Evolutionary conservation across 768 basidiomycete genomes (phyloP).

Genomic region (Chlorophyllum brunneum): DNA sequence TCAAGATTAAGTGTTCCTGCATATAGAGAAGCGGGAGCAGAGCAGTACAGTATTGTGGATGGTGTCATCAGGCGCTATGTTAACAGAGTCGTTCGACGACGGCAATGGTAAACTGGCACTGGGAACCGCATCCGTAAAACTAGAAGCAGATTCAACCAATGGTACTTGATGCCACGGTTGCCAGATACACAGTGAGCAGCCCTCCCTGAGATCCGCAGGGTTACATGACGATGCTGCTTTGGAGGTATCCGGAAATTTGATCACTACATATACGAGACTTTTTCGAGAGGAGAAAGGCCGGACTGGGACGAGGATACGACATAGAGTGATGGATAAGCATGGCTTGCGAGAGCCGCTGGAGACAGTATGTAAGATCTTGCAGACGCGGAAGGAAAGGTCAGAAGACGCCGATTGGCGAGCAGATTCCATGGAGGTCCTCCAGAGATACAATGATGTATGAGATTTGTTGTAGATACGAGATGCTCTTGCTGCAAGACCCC

Average conservation of each 20-base stretch:
- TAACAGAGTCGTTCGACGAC: slow-evolving; percentile 14
- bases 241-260: not conserved
- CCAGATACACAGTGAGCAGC: slow-evolving; percentile 35
- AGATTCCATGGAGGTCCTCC: slow-evolving; percentile 49
- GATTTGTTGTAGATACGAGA: slow-evolving; percentile 37
- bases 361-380: slow-evolving; percentile 35
- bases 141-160: slow-evolving; percentile 1
- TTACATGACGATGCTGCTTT: not conserved
- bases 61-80: slow-evolving; percentile 17
- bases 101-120: slow-evolving; percentile 24
- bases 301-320: slow-evolving; percentile 21
- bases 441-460: slow-evolving; percentile 44
- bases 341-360: slow-evolving; percentile 23
- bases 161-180: slow-evolving; percentile 44
- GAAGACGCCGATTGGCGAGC: slow-evolving; percentile 27
- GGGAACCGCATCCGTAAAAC: slow-evolving; percentile 15
- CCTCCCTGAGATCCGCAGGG: not conserved
- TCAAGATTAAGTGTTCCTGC: not conserved
- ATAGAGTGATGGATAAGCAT: slow-evolving; percentile 36
- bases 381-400: slow-evolving; percentile 42
- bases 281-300: slow-evolving; percentile 8
- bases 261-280: slow-evolving; percentile 3
- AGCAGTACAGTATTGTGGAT: slow-evolving; percentile 22
- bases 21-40: slow-evolving; percentile 27
- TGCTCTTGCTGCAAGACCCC: slow-evolving; percentile 51